Base-by-base conservation (phyloP, 768 basidiomycete genomes). In the Neoboletus brunneissimus region DNA sequence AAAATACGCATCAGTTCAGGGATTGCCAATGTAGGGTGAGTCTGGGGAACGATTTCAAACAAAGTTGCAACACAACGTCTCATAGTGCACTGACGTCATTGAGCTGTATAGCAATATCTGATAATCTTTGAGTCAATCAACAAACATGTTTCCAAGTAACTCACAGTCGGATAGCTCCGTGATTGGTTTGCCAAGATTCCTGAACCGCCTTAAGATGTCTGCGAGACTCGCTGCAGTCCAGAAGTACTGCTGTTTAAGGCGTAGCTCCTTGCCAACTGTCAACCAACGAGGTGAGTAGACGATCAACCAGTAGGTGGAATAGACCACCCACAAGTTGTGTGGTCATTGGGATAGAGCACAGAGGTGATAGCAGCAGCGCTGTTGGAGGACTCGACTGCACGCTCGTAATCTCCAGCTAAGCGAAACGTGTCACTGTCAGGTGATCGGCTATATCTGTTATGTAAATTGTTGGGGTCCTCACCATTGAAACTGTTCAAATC, bases 201-300 rank as follows among this genome's bases (percentile, higher is more conserved):
- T 94, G 83, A 94, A 98, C 48, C 96, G 86, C 53, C 96, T 84
- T 47, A 96, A 67, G 68, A 98, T 97, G 67, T 98, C 96, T 47
- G 84, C 82, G 47, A 94, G 79, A 70, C 87, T 88, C 29, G 94
- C 89, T 47, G 90, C 86, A 41, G 91, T 93, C 93, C 93, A 89
- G 76, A 97, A 91, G 75, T 95, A 95, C 76, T 99, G 96, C 65
- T 98, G 96, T 77, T 96, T 95, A 62, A 98, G 80, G 53, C 96
- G 86, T 23, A 92, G 75, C 68, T 92, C 91, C 66, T 92, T 92
- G 54, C 91, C 91, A 55, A 89, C 89, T 90, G 57, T 23, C 58
- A 41, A 47, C 12, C 53, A 42, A 51, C 10, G 22, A 25, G 22
- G 37, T 64, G 34, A 51, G 47, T 43, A 38, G 41, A 20, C 5